Evolutionary conservation across 176 grass and related monocot species (phyloP), one percentile per base, ranked within the genome.

Genomic region (Cenchrus americanus): DNA sequence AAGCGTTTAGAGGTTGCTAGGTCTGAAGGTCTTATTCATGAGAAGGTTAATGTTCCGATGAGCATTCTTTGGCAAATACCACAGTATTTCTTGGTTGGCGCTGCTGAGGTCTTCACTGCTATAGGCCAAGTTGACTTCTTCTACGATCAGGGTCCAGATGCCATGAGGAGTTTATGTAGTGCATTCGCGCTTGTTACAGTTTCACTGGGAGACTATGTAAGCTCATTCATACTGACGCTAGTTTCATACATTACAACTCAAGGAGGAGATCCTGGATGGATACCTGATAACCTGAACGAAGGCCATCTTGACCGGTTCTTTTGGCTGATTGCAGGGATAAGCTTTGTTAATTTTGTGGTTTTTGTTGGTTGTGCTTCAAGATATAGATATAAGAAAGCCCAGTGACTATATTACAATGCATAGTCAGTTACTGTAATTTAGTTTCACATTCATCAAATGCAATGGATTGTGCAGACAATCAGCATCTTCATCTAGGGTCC

Each of bases 21-120:
- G 81, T 78, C 82, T 53, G 75, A 87, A 40, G 92, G 80, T 37
- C 82, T 93, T 64, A 73, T 89, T 52, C 86, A 89, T 74, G 83
- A 86, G 83, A 89, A 92, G 52, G 84, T 61, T 12, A 78, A 60
- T 66, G 85, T 94, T 68, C 90, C 92, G 17, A 86, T 97, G 85
- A 95, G 85, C 82, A 95, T 95, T 84, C 79, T 97, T 69, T 94
- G 95, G 95, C 93, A 94, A 83, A 92, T 91, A 73, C 95, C 88
- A 15, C 92, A 97, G 14, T 97, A 97, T 81, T 85, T 85, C 66
- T 88, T 97, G 57, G 79, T 92, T 4, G 96, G 93, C 53, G 88
- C 91, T 78, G 82, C 86, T 0, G 91, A 98, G 83, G 91, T 98
- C 52, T 95, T 98, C 27, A 90, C 96, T 54, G 83, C 79, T 62